Conservation (phyloP, 495 filamentous ascomycete species). For the Podospora didyma region DNA sequence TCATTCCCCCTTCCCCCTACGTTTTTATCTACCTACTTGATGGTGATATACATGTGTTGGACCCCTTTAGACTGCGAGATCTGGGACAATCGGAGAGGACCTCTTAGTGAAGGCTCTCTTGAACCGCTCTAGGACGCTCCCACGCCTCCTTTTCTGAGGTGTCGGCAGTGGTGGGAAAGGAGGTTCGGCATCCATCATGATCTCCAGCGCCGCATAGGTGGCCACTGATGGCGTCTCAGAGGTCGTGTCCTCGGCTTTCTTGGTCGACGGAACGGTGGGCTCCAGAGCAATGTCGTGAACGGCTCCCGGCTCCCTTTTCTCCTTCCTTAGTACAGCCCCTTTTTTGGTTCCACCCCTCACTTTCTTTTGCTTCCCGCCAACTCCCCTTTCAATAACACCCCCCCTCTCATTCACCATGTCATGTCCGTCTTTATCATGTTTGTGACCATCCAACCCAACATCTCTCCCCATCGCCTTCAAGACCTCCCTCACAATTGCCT, state of each 20-base stretch:
- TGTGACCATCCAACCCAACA: too few relatives aligned
- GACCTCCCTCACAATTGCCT: slow-evolving; percentile 19
- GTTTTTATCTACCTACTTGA: neutral
- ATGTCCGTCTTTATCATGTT: neutral
- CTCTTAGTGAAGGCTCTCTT: slow-evolving; percentile 16
- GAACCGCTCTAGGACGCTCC: slow-evolving; percentile 15
- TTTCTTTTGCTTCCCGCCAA: too few relatives aligned
- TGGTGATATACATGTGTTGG: neutral
- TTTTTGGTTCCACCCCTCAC: too few relatives aligned
- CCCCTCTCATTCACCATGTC: too few relatives aligned
- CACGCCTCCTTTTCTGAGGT: neutral
- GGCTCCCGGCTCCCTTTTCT: too few relatives aligned
- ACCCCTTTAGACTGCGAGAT: slow-evolving; percentile 7
- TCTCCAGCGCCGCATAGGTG: neutral
- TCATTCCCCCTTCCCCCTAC: neutral
- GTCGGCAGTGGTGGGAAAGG: neutral
- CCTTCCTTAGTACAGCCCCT: too few relatives aligned
- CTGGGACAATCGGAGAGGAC: slow-evolving; percentile 3
- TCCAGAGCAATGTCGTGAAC: too few relatives aligned
- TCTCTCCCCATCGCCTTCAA: slow-evolving; percentile 12
- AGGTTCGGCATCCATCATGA: neutral
- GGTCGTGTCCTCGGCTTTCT: too few relatives aligned
- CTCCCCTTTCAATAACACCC: too few relatives aligned
- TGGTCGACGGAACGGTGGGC: too few relatives aligned
- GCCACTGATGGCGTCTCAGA: too few relatives aligned